Evolutionary conservation across 176 grass and related monocot genomes (phyloP).

Genomic region (Avena insularis): DNA sequence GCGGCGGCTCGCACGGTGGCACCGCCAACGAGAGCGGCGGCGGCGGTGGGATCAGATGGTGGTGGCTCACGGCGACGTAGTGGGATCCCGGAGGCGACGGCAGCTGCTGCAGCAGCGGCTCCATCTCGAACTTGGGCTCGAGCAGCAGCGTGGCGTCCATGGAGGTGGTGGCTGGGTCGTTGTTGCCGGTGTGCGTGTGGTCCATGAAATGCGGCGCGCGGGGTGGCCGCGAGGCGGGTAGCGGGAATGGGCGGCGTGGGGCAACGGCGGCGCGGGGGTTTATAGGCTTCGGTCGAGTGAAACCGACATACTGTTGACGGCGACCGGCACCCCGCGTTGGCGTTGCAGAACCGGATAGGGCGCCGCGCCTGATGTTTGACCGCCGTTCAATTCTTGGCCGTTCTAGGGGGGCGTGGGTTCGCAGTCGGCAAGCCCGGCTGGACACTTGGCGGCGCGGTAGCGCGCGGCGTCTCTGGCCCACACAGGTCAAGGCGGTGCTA

Average conservation of each 20-base stretch:
- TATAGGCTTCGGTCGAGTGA: constrained; percentile 59
- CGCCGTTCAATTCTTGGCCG: neutral
- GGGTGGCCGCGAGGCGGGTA: neutral
- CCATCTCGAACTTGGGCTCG: constrained; percentile 54
- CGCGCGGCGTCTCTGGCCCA: constrained; percentile 1
- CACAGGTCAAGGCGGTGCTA: constrained; percentile 36
- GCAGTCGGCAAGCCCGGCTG: neutral
- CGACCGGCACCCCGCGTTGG: constrained; percentile 36
- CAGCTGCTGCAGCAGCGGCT: constrained; percentile 35
- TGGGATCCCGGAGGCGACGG: neutral
- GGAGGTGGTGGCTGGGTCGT: neutral
- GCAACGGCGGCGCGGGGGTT: constrained; percentile 24
- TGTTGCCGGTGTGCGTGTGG: constrained; percentile 2
- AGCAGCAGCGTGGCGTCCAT: constrained; percentile 36
- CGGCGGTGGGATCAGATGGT: neutral
- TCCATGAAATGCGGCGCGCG: constrained; percentile 31
- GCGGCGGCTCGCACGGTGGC: constrained; percentile 31
- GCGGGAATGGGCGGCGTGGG: constrained; percentile 10
- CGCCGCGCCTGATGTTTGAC: neutral
- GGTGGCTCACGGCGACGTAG: constrained; percentile 27
- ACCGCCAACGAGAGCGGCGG: constrained; percentile 1
- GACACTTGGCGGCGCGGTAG: constrained; percentile 37
- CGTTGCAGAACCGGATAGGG: neutral
- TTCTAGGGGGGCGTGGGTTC: neutral
- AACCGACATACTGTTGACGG: constrained; percentile 59